Base-by-base conservation (phyloP, 1,139 yeast genomes). In the Spathaspora jeffriesii region DNA sequence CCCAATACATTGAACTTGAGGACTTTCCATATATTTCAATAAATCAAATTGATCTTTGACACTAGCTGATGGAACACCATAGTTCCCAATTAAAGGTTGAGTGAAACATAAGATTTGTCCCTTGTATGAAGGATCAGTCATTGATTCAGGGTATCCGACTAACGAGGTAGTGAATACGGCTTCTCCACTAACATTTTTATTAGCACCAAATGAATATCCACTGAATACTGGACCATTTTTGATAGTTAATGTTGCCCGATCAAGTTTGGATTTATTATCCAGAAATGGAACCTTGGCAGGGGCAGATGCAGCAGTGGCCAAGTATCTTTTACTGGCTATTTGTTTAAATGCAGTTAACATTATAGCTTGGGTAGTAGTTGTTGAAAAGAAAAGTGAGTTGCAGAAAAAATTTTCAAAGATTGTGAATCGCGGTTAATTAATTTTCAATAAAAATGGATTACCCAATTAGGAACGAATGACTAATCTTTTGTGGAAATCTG, bases 81-180 rank as follows among this genome's bases (percentile, higher is more conserved):
- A 93, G 70, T 93, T 93, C 51, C 99, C 99, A 62, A 93, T 90
- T 63, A 93, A 79, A 22, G 99, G 99, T 69, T 92, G 97, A 9
- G 99, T 93, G 71, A 93, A 91, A 54, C 95, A 96, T 59, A 93
- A 82, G 56, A 93, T 92, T 72, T 93, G 99, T 43, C 98, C 99
- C 61, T 84, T 84, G 69, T 93, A 93, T 6, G 97, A 90, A 38
- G 99, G 99, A 67, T 93, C 99, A 23, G 98, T 92, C 97, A 93
- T 92, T 20, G 97, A 89, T 70, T 93, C 99, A 9, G 98, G 98
- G 67, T 93, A 93, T 15, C 99, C 99, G 13, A 93, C 99, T 63
- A 93, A 78, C 5, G 98, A 93, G 32, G 99, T 93, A 43, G 98
- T 89, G 76, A 93, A 93, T 41, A 93, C 99, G 14, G 97, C 97